Evolutionary conservation across 208 protist genomes (phyloP).

Genomic region (Giardia muris): DNA sequence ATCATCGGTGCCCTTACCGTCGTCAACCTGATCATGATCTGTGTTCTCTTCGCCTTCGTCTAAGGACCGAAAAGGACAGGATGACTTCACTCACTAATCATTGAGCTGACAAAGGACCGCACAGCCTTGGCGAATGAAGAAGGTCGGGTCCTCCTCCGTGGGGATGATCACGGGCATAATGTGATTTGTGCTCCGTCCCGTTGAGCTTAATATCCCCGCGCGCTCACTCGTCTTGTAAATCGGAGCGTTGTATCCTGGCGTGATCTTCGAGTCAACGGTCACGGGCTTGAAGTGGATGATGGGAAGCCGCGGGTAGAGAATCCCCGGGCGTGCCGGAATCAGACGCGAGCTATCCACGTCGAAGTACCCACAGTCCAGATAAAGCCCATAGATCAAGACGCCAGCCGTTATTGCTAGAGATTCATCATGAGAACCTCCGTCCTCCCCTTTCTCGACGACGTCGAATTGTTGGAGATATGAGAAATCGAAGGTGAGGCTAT

Average conservation of each 20-base stretch:
- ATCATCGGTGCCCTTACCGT: too few relatives aligned
- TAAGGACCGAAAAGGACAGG: too few relatives aligned
- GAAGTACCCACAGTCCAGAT: slow-evolving; percentile 79
- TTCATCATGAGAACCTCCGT: slow-evolving; percentile 52
- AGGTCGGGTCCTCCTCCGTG: slow-evolving; percentile 44
- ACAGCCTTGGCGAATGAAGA: slow-evolving; percentile 38
- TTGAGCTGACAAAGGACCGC: slow-evolving; percentile 32
- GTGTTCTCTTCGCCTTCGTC: too few relatives aligned
- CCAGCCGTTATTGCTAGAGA: slow-evolving; percentile 51
- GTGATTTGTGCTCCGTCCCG: slow-evolving; percentile 86
- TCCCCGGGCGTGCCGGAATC: slow-evolving; percentile 48
- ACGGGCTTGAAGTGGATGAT: slow-evolving; percentile 18
- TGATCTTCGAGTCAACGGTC: slow-evolving; percentile 33
- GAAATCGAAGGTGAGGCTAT: slow-evolving; percentile 77
- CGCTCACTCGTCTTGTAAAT: slow-evolving; percentile 81
- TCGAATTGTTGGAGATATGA: slow-evolving; percentile 53
- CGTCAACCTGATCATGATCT: too few relatives aligned
- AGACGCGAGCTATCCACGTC: slow-evolving; percentile 56
- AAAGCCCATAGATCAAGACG: slow-evolving; percentile 76
- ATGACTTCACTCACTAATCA: too few relatives aligned
- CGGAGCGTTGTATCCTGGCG: slow-evolving; percentile 68
- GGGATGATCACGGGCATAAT: slow-evolving; percentile 76
- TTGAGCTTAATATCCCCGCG: slow-evolving; percentile 74
- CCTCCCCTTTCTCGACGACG: too few relatives aligned
- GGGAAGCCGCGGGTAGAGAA: slow-evolving; percentile 73